phyloP scores from a whole-genome alignment of 192 early-diverging fungal species.

The Globomyces pollinis-pini region DNA sequence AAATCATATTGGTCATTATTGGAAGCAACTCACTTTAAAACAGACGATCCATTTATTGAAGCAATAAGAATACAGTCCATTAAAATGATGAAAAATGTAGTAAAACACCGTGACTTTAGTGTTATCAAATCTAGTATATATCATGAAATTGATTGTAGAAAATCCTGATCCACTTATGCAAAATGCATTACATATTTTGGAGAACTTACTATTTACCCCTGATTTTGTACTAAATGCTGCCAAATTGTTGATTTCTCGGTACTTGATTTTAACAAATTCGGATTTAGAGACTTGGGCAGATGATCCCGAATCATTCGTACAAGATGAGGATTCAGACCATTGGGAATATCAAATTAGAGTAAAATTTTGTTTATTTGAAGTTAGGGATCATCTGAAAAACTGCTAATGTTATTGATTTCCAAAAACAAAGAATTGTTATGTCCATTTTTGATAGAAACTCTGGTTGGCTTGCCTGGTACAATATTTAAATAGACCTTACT shows the following conservation, averaged over 20 bases:
- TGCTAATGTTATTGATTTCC: slow-evolving; percentile 69
- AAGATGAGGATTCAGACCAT: slow-evolving; percentile 73
- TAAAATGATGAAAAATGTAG: slow-evolving; percentile 52
- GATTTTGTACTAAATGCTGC: slow-evolving; percentile 56
- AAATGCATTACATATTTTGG: slow-evolving; percentile 48
- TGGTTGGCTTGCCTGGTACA: slow-evolving; percentile 24
- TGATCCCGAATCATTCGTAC: slow-evolving; percentile 76
- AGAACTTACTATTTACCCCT: slow-evolving; percentile 61
- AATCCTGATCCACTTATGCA: slow-evolving; percentile 43
- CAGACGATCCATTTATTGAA: slow-evolving; percentile 33
- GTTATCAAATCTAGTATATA: too few relatives aligned
- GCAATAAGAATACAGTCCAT: slow-evolving; percentile 69
- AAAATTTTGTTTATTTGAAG: slow-evolving; percentile 17
- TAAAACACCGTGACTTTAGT: slow-evolving; percentile 44
- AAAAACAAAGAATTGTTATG: slow-evolving; percentile 52
- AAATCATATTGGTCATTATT: slow-evolving; percentile 68
- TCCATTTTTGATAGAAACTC: slow-evolving; percentile 55
- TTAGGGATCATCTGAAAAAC: slow-evolving; percentile 74
- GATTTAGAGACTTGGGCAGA: slow-evolving; percentile 77
- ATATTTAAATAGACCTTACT: neutral
- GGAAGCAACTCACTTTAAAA: slow-evolving; percentile 9
- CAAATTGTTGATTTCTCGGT: slow-evolving; percentile 67
- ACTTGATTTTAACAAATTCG: slow-evolving; percentile 57
- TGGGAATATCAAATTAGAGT: slow-evolving; percentile 75
- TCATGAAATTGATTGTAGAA: slow-evolving; percentile 16